A percentile compares a stretch with the other conserved stretches of the same genome.
These are phyloP conservation scores for Candida awuae DNA, from an alignment of 805 yeast genomes.

Conservation along the genomic window DNA sequence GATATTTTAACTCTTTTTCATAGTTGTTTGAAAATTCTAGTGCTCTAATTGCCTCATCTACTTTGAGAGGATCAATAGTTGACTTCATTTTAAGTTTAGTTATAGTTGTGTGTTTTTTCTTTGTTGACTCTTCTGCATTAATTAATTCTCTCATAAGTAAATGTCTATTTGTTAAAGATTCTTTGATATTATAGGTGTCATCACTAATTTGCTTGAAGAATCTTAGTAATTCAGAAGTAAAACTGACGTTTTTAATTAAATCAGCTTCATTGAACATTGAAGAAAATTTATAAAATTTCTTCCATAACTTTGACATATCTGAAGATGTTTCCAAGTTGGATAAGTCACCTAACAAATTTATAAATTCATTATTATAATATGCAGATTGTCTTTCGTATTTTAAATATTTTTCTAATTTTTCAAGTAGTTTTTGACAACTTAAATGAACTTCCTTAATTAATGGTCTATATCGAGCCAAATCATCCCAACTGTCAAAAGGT, in stretches of 20 bases:
- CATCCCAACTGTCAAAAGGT: slow-evolving; percentile 81
- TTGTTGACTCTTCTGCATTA: slow-evolving; percentile 70
- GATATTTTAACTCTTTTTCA: slow-evolving; percentile 70
- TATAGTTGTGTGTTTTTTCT: slow-evolving; percentile 62
- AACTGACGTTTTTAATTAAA: slow-evolving; percentile 60
- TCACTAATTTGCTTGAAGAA: slow-evolving; percentile 53
- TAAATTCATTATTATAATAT: slow-evolving; percentile 37
- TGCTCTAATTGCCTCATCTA: slow-evolving; percentile 79
- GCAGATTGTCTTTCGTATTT: slow-evolving; percentile 51
- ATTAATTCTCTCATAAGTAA: slow-evolving; percentile 81
- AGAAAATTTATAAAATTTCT: slow-evolving; percentile 60
- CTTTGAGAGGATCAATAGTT: slow-evolving; percentile 76
- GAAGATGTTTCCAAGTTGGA: slow-evolving; percentile 41
- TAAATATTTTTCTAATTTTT: slow-evolving; percentile 43
- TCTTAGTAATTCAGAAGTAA: slow-evolving; percentile 71
- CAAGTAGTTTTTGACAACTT: slow-evolving; percentile 45
- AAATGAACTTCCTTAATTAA: slow-evolving; percentile 69
- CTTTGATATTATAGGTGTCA: slow-evolving; percentile 84
- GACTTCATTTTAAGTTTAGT: slow-evolving; percentile 61
- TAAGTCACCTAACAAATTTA: slow-evolving; percentile 33
- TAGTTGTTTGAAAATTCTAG: slow-evolving; percentile 69
- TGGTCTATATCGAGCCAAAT: slow-evolving; percentile 81
- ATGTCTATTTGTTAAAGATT: slow-evolving; percentile 87
- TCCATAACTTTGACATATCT: slow-evolving; percentile 76
- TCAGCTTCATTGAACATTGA: slow-evolving; percentile 69